Percentiles rank a stretch among this genome's conserved stretches.
Conservation (phyloP, 2,329 filamentous ascomycete genomes). For the Fonsecaea multimorphosa region DNA sequence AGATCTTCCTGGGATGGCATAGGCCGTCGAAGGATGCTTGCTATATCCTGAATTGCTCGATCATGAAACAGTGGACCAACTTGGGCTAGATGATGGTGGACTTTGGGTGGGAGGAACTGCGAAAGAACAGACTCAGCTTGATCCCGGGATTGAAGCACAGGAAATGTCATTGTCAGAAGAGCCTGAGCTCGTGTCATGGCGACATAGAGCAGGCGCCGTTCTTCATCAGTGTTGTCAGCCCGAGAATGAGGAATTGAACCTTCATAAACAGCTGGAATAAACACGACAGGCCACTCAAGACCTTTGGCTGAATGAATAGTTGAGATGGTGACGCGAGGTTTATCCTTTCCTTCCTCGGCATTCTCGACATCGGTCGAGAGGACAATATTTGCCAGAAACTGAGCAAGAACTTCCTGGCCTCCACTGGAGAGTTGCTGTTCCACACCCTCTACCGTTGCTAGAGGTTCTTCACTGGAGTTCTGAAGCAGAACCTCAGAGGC, state of each 20-base stretch:
- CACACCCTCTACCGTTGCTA: constrained; percentile 73
- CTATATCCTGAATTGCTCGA: constrained; percentile 67
- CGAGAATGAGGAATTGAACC: constrained; percentile 89
- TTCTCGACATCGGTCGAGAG: constrained; percentile 78
- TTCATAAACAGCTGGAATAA: constrained; percentile 86
- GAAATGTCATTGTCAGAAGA: constrained; percentile 83
- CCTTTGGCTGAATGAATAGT: constrained; percentile 97
- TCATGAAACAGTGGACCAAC: constrained; percentile 74
- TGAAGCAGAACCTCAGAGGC: constrained; percentile 71
- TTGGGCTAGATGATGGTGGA: constrained; percentile 60
- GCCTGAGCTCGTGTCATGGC: constrained; percentile 94
- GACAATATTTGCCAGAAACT: constrained; percentile 87
- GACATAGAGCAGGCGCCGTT: constrained; percentile 87
- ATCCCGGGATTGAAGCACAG: constrained; percentile 68
- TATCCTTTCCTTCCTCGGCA: constrained; percentile 61
- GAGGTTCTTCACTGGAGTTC: constrained; percentile 56
- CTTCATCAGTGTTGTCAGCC: constrained; percentile 84
- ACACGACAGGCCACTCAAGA: constrained; percentile 94
- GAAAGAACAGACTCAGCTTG: constrained; percentile 70
- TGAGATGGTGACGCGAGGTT: constrained; percentile 78
- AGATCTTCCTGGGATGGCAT: constrained; percentile 65
- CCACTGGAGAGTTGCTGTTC: constrained; percentile 62
- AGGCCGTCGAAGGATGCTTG: constrained; percentile 71
- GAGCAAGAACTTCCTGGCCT: constrained; percentile 70
- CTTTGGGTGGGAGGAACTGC: constrained; percentile 68